A percentile compares a stretch with the other conserved stretches of the same genome.
Evolutionary conservation across 2,329 filamentous ascomycete species (phyloP).

Genomic region (Rutstroemia sp.): DNA sequence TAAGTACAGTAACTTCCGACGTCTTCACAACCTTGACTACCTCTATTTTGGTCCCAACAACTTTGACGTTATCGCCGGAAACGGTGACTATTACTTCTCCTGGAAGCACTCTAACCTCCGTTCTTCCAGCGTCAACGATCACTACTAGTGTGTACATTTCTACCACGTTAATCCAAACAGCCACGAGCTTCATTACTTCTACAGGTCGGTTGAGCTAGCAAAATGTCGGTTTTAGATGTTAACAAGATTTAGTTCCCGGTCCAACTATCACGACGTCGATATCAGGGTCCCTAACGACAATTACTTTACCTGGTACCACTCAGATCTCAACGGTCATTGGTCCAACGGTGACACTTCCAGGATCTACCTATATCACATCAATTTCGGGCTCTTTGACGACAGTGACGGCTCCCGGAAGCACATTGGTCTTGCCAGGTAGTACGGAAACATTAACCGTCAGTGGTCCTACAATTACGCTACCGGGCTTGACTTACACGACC

Average conservation of each 20-base stretch:
- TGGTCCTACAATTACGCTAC: neutral
- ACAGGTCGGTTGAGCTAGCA: neutral
- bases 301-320: neutral
- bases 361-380: slow-evolving; percentile 8
- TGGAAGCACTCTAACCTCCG: neutral
- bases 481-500: slow-evolving; percentile 9
- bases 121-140: neutral
- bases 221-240: too few species aligned
- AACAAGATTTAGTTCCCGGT: neutral
- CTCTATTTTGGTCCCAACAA: neutral
- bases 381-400: slow-evolving; percentile 13
- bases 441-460: neutral
- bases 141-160: neutral
- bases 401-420: slow-evolving; percentile 5
- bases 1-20: neutral
- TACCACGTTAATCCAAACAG: neutral
- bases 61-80: neutral
- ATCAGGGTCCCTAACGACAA: slow-evolving; percentile 11
- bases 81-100: neutral
- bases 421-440: slow-evolving; percentile 1
- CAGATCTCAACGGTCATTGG: neutral
- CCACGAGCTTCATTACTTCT: neutral
- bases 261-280: slow-evolving; percentile 10
- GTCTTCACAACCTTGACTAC: neutral
- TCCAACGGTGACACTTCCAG: slow-evolving; percentile 1